A percentile compares a stretch with the other conserved stretches of the same genome.
Evolutionary conservation across 2,329 filamentous ascomycete genomes (phyloP).

Genomic region (Clonostachys solani): DNA sequence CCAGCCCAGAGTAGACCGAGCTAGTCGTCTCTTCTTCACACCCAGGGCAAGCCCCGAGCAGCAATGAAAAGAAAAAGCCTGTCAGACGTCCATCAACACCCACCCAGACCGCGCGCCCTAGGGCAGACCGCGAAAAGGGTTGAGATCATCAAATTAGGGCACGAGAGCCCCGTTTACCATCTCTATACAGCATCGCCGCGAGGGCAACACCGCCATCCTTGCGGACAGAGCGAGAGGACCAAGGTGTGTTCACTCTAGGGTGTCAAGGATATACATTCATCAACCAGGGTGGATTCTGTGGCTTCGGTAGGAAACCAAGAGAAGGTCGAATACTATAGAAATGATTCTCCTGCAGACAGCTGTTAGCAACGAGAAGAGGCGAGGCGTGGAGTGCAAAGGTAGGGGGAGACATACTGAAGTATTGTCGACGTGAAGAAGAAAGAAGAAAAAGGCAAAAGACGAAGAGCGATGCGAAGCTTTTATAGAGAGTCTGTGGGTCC

Average conservation of each 20-base stretch:
- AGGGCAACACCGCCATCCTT: slow-evolving; percentile 49
- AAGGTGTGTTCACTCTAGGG: slow-evolving; percentile 79
- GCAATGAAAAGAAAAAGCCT: slow-evolving; percentile 60
- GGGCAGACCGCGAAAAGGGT: slow-evolving; percentile 67
- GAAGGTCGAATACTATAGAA: slow-evolving; percentile 96
- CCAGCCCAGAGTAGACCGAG: no score
- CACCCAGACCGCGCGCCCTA: slow-evolving; percentile 75
- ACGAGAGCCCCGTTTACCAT: slow-evolving; percentile 38
- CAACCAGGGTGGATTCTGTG: slow-evolving; percentile 93
- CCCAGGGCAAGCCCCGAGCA: slow-evolving; percentile 36
- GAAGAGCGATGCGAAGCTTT: slow-evolving; percentile 24
- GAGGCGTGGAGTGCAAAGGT: slow-evolving; percentile 6
- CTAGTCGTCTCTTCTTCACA: slow-evolving; percentile 43
- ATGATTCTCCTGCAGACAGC: slow-evolving; percentile 67
- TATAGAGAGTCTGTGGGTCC: slow-evolving; percentile 24
- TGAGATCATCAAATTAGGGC: slow-evolving; percentile 75
- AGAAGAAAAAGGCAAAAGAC: slow-evolving; percentile 29
- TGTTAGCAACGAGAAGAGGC: slow-evolving; percentile 10
- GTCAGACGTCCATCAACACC: slow-evolving; percentile 89
- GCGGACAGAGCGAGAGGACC: slow-evolving; percentile 55
- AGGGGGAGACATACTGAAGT: slow-evolving; percentile 46
- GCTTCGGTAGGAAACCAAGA: slow-evolving; percentile 91
- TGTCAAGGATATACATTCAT: slow-evolving; percentile 83
- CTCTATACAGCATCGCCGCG: slow-evolving; percentile 61
- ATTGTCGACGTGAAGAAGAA: slow-evolving; percentile 59